phyloP scores from a whole-genome alignment of 257 asterid genomes.

The Striga asiatica region DNA sequence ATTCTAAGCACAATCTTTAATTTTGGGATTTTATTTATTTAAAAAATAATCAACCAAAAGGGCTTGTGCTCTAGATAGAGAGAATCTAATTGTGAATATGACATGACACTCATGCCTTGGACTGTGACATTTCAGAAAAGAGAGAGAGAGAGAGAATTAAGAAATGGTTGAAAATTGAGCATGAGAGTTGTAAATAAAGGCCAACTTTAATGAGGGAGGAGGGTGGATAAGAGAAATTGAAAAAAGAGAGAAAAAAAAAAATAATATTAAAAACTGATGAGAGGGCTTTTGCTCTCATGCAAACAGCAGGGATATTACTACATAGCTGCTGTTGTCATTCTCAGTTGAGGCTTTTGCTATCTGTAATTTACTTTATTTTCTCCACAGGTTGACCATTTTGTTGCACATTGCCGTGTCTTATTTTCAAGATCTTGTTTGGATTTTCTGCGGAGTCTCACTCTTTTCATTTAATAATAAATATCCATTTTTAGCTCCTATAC shows the following conservation, averaged over 20 bases:
- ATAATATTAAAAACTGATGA: no score
- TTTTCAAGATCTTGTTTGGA: constrained; percentile 33
- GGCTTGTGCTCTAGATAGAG: no score
- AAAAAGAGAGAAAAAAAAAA: no score
- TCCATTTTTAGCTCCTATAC: neutral
- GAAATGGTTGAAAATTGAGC: constrained; percentile 20
- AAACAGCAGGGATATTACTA: neutral
- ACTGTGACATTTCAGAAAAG: constrained; percentile 25
- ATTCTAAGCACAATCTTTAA: no score
- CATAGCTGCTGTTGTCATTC: constrained; percentile 19
- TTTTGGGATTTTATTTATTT: no score
- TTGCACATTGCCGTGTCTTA: constrained; percentile 14
- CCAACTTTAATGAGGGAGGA: constrained; percentile 15
- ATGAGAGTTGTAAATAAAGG: constrained; percentile 34
- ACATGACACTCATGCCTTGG: constrained; percentile 43
- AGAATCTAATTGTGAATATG: constrained; percentile 31
- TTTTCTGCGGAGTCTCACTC: constrained; percentile 16
- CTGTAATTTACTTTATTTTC: constrained; percentile 22
- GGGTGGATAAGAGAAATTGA: no score
- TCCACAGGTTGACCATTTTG: constrained; percentile 28
- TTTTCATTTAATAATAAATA: constrained; percentile 1
- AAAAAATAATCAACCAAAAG: no score
- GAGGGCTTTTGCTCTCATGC: constrained; percentile 18
- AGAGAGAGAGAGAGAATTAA: neutral
- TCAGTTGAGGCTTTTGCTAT: constrained; percentile 24